A percentile compares a stretch with the other conserved stretches of the same genome.
phyloP scores from a whole-genome alignment of 2,329 filamentous ascomycete genomes.

The Myriangium duriaei region DNA sequence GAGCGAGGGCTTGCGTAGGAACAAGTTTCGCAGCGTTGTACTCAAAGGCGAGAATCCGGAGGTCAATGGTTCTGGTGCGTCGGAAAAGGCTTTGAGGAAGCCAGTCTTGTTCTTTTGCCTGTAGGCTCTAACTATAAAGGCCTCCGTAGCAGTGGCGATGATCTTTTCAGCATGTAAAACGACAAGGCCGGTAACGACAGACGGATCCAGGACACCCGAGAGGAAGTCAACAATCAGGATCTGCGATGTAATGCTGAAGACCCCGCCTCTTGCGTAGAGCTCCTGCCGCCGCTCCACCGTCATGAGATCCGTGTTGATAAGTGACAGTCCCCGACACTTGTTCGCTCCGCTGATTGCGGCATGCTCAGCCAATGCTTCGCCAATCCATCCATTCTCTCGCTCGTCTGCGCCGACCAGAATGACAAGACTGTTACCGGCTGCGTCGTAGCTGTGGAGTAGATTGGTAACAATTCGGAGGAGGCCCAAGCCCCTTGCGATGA shows the following conservation, averaged over 20 bases:
- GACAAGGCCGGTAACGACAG: constrained; percentile 75
- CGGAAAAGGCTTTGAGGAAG: constrained; percentile 92
- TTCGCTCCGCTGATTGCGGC: constrained; percentile 76
- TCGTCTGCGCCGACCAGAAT: constrained; percentile 82
- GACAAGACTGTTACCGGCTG: constrained; percentile 84
- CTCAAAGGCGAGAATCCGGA: constrained; percentile 77
- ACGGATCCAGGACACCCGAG: constrained; percentile 67
- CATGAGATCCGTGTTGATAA: constrained; percentile 91
- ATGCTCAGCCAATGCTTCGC: constrained; percentile 89
- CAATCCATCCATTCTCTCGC: constrained; percentile 91
- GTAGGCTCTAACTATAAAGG: constrained; percentile 89
- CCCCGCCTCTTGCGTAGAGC: constrained; percentile 78
- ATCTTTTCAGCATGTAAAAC: constrained; percentile 81
- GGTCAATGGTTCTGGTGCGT: constrained; percentile 82
- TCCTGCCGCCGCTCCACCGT: constrained; percentile 79
- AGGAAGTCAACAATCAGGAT: constrained; percentile 90
- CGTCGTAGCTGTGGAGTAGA: constrained; percentile 91
- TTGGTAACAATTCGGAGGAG: constrained; percentile 90
- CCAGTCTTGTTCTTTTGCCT: constrained; percentile 87
- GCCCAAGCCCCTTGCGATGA: constrained; percentile 83
- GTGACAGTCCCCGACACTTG: constrained; percentile 69
- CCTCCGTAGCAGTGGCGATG: constrained; percentile 76
- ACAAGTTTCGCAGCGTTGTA: constrained; percentile 85
- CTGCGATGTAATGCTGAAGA: constrained; percentile 90
- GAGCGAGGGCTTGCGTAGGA: constrained; percentile 73